Base-by-base conservation (phyloP, 768 basidiomycete species). In the Calocera viscosa region DNA sequence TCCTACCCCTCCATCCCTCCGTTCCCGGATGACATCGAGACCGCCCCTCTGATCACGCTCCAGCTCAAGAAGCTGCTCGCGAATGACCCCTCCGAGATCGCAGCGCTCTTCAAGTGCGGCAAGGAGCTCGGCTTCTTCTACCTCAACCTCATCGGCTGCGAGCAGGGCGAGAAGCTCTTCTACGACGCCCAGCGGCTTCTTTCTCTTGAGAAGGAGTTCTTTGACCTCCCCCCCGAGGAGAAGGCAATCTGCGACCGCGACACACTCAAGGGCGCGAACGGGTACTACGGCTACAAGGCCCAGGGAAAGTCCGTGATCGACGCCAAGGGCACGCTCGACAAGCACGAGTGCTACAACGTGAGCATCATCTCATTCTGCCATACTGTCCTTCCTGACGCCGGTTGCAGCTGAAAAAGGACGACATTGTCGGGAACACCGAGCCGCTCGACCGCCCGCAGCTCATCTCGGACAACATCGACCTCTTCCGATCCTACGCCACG, bases 111-210 rank as follows among this genome's bases (percentile, higher is more conserved):
- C 53, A 60, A 26, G 22, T 60, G 53, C 53, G 53, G 53, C 24
- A 60, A 60, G 53, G 53, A 60, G 53, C 53, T 60, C 30, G 53
- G 53, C 24, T 60, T 60, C 53, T 60, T 28, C 53, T 60, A 60
- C 53, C 53, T 60, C 53, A 60, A 60, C 53, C 53, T 60, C 26
- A 60, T 60, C 14, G 53, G 53, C 26, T 60, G 53, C 30, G 53
- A 60, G 14, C 26, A 60, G 22, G 53, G 53, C 26, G 26, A 60
- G 30, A 26, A 22, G 53, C 53, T 60, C 11, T 60, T 60, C 53
- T 60, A 60, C 53, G 53, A 60, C 30, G 53, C 53, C 19, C 53
- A 60, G 30, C 11, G 53, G 14, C 30, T 60, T 11, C 53, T 60
- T 5, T 10, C 5, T 3, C 10, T 60, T 2, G 24, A 26, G 53